Conservation (phyloP, 2,329 filamentous ascomycete species). For the Pseudogymnoascus destructans region DNA sequence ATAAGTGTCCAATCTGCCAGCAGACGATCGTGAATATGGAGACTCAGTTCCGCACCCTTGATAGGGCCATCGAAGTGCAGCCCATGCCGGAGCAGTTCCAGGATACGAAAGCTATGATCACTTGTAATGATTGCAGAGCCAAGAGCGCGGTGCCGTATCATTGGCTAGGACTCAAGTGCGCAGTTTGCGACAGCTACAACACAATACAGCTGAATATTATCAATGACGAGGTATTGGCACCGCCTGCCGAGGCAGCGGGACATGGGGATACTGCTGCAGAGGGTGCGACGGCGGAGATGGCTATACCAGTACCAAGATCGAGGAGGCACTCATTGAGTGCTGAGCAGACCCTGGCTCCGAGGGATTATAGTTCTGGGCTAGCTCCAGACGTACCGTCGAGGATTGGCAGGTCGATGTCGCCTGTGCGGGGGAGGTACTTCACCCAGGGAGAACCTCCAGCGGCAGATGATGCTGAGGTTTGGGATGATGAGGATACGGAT, state of each 20-base stretch:
- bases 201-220: constrained; percentile 52
- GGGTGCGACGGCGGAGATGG: constrained; percentile 14
- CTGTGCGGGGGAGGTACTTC: constrained; percentile 10
- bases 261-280: constrained; percentile 15
- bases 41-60: constrained; percentile 79
- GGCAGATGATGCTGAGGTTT: constrained; percentile 32
- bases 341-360: constrained; percentile 10
- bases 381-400: constrained; percentile 21
- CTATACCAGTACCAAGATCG: constrained; percentile 9
- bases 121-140: constrained; percentile 90
- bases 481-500: constrained; percentile 36
- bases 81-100: constrained; percentile 82
- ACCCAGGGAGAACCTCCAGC: constrained; percentile 26
- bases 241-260: constrained; percentile 17
- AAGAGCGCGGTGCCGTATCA: constrained; percentile 82
- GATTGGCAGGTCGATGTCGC: constrained; percentile 25
- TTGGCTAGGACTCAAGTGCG: constrained; percentile 88
- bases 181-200: constrained; percentile 56
- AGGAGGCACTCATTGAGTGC: not conserved
- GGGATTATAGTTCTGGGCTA: constrained; percentile 19
- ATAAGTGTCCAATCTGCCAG: constrained; percentile 93
- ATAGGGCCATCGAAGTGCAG: constrained; percentile 73
- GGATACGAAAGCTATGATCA: constrained; percentile 67
- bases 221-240: constrained; percentile 28
- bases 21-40: constrained; percentile 98